Evolutionary conservation across 495 filamentous ascomycete species (phyloP), one percentile per base, ranked within the genome.

Genomic region (Mytilinidion resinicola): DNA sequence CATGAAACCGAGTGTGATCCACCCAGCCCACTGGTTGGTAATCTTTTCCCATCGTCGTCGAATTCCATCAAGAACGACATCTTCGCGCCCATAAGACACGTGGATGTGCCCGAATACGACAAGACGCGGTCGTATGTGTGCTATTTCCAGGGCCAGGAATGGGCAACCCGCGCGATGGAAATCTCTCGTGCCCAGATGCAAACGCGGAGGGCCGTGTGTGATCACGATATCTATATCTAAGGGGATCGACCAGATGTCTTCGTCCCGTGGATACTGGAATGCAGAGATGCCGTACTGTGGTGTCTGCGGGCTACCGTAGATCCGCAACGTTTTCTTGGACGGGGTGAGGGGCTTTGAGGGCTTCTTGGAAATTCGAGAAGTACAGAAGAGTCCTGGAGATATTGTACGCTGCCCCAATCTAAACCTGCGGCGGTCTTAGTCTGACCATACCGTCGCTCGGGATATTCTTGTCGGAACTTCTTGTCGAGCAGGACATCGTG

Each of bases 41-140:
- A 51, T 46, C 46, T 11, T 20, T 39, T 93, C 89, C 78, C 87
- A 91, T 0, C 78, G 76, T 30, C 60, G 69, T 65, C 95, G 88
- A 51, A 79, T 83, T 51, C 86, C 78, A 67, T 93, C 89, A 81
- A 83, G 95, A 70, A 82, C 87, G 1, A 88, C 74, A 4, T 79
- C 72, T 65, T 92, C 85, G 15, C 70, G 68, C 5, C 83, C 83
- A 52, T 77, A 72, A 10, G 76, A 77, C 14, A 72, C 83, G 72
- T 97, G 92, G 21, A 93, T 77, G 67, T 96, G 92, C 4, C 91
- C 91, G 72, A 93, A 96, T 51, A 96, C 79, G 69, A 95, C 90
- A 7, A 96, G 73, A 43, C 75, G 75, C 6, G 91, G 91, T 56
- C 81, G 82, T 20, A 91, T 82, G 35, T 81, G 78, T 89, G 89